Base-by-base conservation (phyloP, 495 filamentous ascomycete species). In the Penicillium dipodomyicola region DNA sequence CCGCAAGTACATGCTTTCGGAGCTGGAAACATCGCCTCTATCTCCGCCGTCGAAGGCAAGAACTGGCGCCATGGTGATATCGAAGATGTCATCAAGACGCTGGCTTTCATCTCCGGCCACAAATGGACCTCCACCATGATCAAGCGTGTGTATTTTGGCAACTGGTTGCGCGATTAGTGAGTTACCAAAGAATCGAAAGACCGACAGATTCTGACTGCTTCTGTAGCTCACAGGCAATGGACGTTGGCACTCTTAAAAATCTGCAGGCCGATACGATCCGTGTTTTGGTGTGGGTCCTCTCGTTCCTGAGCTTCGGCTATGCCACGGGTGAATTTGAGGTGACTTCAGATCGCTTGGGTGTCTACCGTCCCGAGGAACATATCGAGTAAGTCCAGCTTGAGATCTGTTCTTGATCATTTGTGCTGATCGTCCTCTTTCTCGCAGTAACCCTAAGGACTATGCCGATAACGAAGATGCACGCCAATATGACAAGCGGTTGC, bases 11-110 rank as follows among this genome's bases (percentile, higher is more conserved):
- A 77, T 33, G 94, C 93, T 9, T 98, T 98, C 67, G 94, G 94
- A 48, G 94, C 94, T 25, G 94, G 94, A 77, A 75, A 97, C 66
- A 96, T 97, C 59, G 93, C 94, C 15, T 91, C 87, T 0, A 94
- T 98, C 63, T 91, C 93, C 2, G 85, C 89, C 66, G 85, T 98
- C 61, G 94, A 98, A 73, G 94, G 94, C 22, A 82, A 88, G 63
- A 98, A 98, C 67, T 98, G 90, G 87, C 87, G 94, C 57, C 94
- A 97, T 87, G 94, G 94, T 52, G 93, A 97, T 71, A 94, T 96
- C 58, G 92, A 97, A 76, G 94, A 98, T 72, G 86, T 91, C 69
- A 84, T 98, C 60, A 92, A 92, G 75, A 91, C 86, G 14, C 77
- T 98, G 56, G 87, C 91, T 22, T 96, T 90, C 65, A 82, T 97